Conservation (phyloP, 129 eudicot species). For the Centrapalus pauciflorus region DNA sequence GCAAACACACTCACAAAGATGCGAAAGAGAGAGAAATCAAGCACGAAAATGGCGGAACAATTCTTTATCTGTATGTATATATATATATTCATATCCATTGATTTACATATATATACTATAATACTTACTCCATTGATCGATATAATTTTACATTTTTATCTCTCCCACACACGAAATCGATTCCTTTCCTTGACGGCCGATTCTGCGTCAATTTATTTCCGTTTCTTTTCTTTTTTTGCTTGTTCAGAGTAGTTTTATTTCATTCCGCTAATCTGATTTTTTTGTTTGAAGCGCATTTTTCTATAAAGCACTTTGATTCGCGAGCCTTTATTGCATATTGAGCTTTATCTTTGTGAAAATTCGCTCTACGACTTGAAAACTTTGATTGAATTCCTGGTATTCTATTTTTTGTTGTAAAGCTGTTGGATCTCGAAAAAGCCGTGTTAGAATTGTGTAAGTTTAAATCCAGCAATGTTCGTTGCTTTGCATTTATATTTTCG, state of each 20-base stretch:
- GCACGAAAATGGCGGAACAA: constrained; percentile 23
- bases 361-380: constrained; percentile 5
- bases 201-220: constrained; percentile 28
- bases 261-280: constrained; percentile 19
- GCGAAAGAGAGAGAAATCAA: constrained; percentile 22
- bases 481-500: constrained; percentile 1
- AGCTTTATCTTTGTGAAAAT: constrained; percentile 11
- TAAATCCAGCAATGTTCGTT: background rate
- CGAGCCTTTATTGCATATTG: constrained; percentile 6
- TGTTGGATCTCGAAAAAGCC: constrained; percentile 20
- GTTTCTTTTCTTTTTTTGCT: background rate
- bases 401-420: constrained; percentile 8
- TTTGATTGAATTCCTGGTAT: background rate
- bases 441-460: background rate
- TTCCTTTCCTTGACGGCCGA: constrained; percentile 21
- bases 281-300: constrained; percentile 5
- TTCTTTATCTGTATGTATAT: constrained; percentile 16
- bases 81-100: background rate
- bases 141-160: constrained; percentile 3
- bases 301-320: constrained; percentile 17
- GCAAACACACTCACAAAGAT: background rate
- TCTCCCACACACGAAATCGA: constrained; percentile 13
- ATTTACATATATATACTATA: background rate
- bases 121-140: constrained; percentile 16
- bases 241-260: background rate